phyloP scores from a whole-genome alignment of 257 asterid genomes.

The Petunia secreta region DNA sequence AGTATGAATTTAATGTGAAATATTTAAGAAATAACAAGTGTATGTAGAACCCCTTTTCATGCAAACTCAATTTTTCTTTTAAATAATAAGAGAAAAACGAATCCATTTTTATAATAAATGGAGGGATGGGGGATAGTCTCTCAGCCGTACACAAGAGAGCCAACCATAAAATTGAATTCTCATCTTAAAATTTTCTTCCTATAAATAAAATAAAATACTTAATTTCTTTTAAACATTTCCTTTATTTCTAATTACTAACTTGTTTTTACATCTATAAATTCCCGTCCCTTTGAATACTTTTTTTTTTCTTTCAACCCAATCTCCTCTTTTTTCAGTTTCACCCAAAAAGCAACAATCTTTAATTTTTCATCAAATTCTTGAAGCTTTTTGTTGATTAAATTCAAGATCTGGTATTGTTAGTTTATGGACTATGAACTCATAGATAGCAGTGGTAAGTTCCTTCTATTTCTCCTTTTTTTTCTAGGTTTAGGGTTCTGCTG shows the following conservation, averaged over 20 bases:
- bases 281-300: background rate
- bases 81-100: too few species aligned
- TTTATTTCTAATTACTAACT: background rate
- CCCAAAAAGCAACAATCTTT: background rate
- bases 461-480: background rate
- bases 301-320: background rate
- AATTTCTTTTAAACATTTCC: background rate
- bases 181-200: too few species aligned
- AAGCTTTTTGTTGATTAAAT: slow-evolving; percentile 6
- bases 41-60: too few species aligned
- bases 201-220: too few species aligned
- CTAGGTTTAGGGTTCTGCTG: slow-evolving; percentile 3
- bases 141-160: too few species aligned
- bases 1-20: too few species aligned
- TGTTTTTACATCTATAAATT: slow-evolving; percentile 8
- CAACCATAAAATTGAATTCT: too few species aligned
- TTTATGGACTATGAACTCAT: slow-evolving; percentile 35
- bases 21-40: too few species aligned
- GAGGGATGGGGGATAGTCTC: too few species aligned
- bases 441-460: slow-evolving; percentile 43
- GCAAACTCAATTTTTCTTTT: too few species aligned
- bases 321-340: background rate
- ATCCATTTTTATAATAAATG: too few species aligned
- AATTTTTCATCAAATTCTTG: background rate
- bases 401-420: slow-evolving; percentile 19